Conservation (phyloP, 2,329 filamentous ascomycete species). For the Lasiodiplodia theobromae region DNA sequence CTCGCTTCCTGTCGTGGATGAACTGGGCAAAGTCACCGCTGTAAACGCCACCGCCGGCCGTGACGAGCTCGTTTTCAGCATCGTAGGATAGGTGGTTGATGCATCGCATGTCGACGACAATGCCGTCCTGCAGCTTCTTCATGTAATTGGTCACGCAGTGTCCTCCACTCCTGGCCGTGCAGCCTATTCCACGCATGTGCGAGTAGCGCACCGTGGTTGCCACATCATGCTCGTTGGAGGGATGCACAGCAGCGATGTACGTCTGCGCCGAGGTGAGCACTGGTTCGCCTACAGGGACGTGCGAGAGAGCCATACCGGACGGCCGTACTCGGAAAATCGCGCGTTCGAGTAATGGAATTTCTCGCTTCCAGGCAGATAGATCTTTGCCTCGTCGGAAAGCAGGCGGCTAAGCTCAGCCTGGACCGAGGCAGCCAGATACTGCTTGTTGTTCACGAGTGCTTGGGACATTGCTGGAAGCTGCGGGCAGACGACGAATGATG, state of each 20-base stretch:
- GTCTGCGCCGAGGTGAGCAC: background rate
- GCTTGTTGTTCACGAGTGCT: background rate
- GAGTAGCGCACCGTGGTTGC: background rate
- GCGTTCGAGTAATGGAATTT: background rate
- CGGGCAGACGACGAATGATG: background rate
- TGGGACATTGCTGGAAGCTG: background rate
- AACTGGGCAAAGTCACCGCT: background rate
- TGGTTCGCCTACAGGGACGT: background rate
- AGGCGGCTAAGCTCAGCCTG: background rate
- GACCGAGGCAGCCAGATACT: background rate
- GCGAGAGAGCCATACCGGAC: background rate
- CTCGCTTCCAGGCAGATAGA: background rate
- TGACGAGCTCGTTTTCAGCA: background rate
- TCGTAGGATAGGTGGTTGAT: background rate
- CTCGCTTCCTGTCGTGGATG: background rate
- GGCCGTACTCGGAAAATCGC: background rate
- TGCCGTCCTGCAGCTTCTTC: background rate
- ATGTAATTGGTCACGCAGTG: background rate
- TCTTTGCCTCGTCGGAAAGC: background rate
- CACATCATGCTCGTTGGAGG: background rate
- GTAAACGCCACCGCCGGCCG: background rate
- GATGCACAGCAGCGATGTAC: background rate
- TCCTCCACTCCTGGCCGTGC: background rate
- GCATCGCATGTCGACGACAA: background rate
- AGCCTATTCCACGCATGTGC: background rate